phyloP scores from a whole-genome alignment of 345 rosid genomes.

The Eucalyptus virginea region DNA sequence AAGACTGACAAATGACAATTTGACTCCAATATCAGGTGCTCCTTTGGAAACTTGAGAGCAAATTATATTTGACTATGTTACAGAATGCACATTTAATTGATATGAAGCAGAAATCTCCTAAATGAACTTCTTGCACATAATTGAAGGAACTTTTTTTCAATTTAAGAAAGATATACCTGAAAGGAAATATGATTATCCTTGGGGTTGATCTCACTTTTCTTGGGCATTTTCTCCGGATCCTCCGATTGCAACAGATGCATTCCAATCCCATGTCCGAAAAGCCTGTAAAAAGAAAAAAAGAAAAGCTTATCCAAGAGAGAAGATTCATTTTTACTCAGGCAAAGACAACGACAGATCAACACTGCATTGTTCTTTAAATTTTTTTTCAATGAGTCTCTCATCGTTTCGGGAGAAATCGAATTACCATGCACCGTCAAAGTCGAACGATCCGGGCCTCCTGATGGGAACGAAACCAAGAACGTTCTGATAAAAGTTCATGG shows the following conservation, averaged over 20 bases:
- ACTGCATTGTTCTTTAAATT: neutral
- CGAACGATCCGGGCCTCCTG: constrained; percentile 76
- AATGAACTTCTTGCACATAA: neutral
- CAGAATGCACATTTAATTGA: neutral
- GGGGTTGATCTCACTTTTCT: constrained; percentile 65
- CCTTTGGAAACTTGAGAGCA: neutral
- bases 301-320: neutral
- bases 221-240: constrained; percentile 44
- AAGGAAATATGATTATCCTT: constrained; percentile 86
- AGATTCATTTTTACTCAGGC: neutral
- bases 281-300: constrained; percentile 13
- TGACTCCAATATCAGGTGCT: neutral
- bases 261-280: constrained; percentile 69
- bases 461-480: constrained; percentile 71
- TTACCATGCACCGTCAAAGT: constrained; percentile 89
- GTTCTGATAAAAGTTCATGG: constrained; percentile 58
- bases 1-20: neutral
- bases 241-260: constrained; percentile 69
- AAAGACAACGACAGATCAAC: neutral
- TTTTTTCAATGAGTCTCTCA: neutral
- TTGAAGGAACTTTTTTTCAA: neutral
- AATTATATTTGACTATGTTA: neutral
- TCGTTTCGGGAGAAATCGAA: neutral
- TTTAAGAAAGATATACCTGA: constrained; percentile 27
- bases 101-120: neutral